Evolutionary conservation across 345 rosid genomes (phyloP).

Genomic region (Lepidium didymum): DNA sequence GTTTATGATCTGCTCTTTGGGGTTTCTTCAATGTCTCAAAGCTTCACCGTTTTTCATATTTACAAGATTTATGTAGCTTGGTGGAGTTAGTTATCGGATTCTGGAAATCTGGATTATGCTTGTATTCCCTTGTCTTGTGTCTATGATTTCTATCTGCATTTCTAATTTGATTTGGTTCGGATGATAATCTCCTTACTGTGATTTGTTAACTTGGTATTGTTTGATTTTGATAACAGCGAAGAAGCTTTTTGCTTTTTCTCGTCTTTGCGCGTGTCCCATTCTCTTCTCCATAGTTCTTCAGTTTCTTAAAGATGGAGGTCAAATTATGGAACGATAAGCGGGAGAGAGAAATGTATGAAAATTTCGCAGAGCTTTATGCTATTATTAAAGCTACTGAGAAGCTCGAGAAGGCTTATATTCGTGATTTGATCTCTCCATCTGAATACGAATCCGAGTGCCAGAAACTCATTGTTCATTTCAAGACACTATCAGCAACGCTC

Average conservation of each 20-base stretch:
- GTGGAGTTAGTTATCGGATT: background rate
- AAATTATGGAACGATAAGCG: slow-evolving; percentile 96
- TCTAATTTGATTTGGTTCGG: background rate
- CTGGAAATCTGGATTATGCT: background rate
- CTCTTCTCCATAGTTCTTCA: slow-evolving; percentile 70
- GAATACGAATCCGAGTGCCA: slow-evolving; percentile 86
- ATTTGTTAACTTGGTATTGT: background rate
- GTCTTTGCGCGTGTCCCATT: slow-evolving; percentile 93
- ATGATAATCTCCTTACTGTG: background rate
- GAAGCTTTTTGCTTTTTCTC: slow-evolving; percentile 29
- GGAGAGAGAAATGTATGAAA: slow-evolving; percentile 94
- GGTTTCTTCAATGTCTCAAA: background rate
- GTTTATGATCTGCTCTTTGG: background rate
- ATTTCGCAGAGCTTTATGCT: slow-evolving; percentile 91
- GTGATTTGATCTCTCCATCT: slow-evolving; percentile 65
- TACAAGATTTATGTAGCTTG: background rate
- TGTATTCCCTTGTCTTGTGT: background rate
- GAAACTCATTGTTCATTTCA: slow-evolving; percentile 88
- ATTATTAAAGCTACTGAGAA: slow-evolving; percentile 94
- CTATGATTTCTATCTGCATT: background rate
- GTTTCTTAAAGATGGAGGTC: slow-evolving; percentile 60
- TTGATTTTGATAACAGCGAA: slow-evolving; percentile 28
- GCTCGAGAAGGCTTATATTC: slow-evolving; percentile 88
- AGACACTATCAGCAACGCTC: slow-evolving; percentile 68
- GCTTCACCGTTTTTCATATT: background rate